Evolutionary conservation across 192 early-diverging fungal genomes (phyloP).

Genomic region (Coemansia sp.): DNA sequence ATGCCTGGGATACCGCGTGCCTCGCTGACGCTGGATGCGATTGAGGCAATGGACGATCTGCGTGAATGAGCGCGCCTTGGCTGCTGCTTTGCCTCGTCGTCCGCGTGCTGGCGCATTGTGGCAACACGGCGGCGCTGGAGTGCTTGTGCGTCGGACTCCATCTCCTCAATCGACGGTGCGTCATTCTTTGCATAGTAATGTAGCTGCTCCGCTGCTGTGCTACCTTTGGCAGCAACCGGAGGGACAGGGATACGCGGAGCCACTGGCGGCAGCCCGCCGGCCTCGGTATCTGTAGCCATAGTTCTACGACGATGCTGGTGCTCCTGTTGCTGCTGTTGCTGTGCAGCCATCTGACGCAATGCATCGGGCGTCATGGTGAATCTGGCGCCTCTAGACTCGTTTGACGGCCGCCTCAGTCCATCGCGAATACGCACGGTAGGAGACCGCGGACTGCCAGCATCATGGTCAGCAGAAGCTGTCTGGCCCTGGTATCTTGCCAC

Average conservation of each 20-base stretch:
- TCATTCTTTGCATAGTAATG: not conserved
- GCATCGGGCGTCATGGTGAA: conserved; percentile 53
- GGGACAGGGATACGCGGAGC: conserved; percentile 21
- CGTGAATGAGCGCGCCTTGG: conserved; percentile 32
- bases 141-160: conserved; percentile 24
- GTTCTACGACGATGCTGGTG: conserved; percentile 5
- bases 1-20: conserved; percentile 28
- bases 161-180: conserved; percentile 15
- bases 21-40: conserved; percentile 43
- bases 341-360: conserved; percentile 30
- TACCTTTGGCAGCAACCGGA: not conserved
- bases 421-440: conserved; percentile 25
- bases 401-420: conserved; percentile 6
- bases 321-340: conserved; percentile 4
- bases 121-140: conserved; percentile 53
- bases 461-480: not conserved
- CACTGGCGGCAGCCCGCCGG: conserved; percentile 31
- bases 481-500: conserved; percentile 27
- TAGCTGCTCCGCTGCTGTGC: not conserved
- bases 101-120: conserved; percentile 42
- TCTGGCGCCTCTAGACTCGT: conserved; percentile 3
- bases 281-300: not conserved
- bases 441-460: conserved; percentile 10
- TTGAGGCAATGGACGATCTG: conserved; percentile 41
- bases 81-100: conserved; percentile 6